Evolutionary conservation across 208 protist genomes (phyloP), one percentile per base, ranked within the genome.

Genomic region (Strigomonas culicis): DNA sequence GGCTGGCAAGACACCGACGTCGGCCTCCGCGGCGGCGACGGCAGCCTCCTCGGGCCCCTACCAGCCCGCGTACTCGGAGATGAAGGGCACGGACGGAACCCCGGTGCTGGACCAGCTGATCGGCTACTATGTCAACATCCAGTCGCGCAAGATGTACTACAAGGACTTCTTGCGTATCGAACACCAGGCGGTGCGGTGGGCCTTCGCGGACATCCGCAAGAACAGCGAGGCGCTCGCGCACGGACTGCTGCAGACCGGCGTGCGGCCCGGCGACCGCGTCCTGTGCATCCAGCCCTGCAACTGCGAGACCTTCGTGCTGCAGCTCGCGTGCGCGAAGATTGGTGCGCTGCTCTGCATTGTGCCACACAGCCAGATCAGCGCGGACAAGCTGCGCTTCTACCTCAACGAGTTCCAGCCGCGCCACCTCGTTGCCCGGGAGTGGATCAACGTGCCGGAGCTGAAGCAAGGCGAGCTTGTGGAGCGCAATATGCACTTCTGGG

Each of bases 111-210:
- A 95, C 67, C 88, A 97, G 72, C 86, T 94, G 50, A 82, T 95
- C 39, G 92, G 92, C 34, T 97, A 97, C 74, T 97, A 97, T 72
- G 84, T 95, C 24, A 97, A 94, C 72, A 92, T 94, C 62, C 92
- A 97, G 71, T 93, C 92, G n/a, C 79, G 92, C 30, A 94, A 94
- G 74, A 93, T 97, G 92, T 94, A 94, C 75, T 94, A 97, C 87
- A 97, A 94, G 67, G 89, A 93, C 66, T 92, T 93, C 58, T 69
- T 97, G n/a, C 88, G 92, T 44, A 94, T 97, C 62, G 88, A 94
- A 75, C 91, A 97, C 69, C 91, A 97, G 79, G 91, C 88, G 15
- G 91, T 97, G 21, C 84, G 88, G 31, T 97, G 91, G 91, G 88
- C 91, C 1, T 97, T 94, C 74, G 88, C 88, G 1, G 91, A 97